phyloP scores from a whole-genome alignment of 768 basidiomycete species.

The Bullera alba region DNA sequence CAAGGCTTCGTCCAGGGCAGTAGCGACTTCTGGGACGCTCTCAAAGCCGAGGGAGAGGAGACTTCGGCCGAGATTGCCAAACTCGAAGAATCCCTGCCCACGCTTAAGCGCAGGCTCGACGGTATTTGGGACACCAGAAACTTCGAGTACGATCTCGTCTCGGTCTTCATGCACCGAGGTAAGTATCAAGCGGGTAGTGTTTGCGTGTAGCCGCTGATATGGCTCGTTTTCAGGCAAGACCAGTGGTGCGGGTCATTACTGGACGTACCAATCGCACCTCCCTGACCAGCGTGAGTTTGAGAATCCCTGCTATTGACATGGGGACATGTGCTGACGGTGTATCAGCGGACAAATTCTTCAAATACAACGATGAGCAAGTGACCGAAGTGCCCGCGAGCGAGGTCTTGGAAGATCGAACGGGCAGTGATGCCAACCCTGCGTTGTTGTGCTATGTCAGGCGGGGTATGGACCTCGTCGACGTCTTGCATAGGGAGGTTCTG shows the following conservation, averaged over 20 bases:
- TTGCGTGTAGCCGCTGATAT: neutral
- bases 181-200: constrained; percentile 53
- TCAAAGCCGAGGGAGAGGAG: constrained; percentile 19
- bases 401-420: constrained; percentile 73
- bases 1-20: constrained; percentile 17
- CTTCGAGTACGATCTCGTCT: constrained; percentile 75
- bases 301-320: neutral
- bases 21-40: constrained; percentile 22
- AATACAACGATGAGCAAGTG: constrained; percentile 90
- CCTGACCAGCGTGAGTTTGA: constrained; percentile 55
- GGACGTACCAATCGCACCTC: constrained; percentile 85
- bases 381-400: constrained; percentile 68
- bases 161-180: constrained; percentile 89
- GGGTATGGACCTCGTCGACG: constrained; percentile 30
- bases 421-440: constrained; percentile 46
- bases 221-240: constrained; percentile 9
- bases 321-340: neutral
- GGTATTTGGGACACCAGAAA: constrained; percentile 64
- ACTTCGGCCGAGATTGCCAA: constrained; percentile 16
- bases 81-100: constrained; percentile 20
- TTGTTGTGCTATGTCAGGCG: constrained; percentile 47
- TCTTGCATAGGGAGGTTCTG: constrained; percentile 29
- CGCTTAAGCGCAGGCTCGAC: constrained; percentile 51
- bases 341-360: constrained; percentile 74
- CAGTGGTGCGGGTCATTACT: constrained; percentile 60